A percentile compares a stretch with the other conserved stretches of the same genome.
Evolutionary conservation across 163 green algal genomes (phyloP).

Genomic region (Picocystis sp.): DNA sequence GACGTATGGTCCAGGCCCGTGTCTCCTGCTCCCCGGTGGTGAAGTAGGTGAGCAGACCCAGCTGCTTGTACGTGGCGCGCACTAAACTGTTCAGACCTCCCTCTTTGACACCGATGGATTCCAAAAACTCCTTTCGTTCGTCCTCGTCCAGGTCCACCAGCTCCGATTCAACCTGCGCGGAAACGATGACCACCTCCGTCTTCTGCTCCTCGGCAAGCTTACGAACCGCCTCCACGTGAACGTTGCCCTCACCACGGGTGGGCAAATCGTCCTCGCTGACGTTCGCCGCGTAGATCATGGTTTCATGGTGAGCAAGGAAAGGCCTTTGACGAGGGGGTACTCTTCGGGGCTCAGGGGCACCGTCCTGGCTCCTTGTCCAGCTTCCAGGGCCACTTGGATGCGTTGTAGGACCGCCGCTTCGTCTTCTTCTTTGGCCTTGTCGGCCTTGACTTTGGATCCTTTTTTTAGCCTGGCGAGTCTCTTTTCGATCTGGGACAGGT

Average conservation of each 20-base stretch:
- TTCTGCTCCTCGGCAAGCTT: slow-evolving; percentile 36
- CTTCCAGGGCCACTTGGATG: slow-evolving; percentile 17
- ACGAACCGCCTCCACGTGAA: slow-evolving; percentile 50
- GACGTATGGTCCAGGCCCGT: slow-evolving; percentile 75
- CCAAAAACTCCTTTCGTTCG: slow-evolving; percentile 78
- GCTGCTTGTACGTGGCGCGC: slow-evolving; percentile 53
- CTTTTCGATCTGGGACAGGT: slow-evolving; percentile 75
- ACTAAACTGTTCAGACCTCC: slow-evolving; percentile 63
- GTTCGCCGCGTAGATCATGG: slow-evolving; percentile 87
- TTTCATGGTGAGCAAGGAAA: slow-evolving; percentile 88
- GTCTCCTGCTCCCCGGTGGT: slow-evolving; percentile 93
- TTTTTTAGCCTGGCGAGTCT: slow-evolving; percentile 53
- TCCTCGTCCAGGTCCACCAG: slow-evolving; percentile 80
- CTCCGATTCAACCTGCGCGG: slow-evolving; percentile 84
- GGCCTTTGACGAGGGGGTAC: slow-evolving; percentile 35
- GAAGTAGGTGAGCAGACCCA: slow-evolving; percentile 92
- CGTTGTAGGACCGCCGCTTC: slow-evolving; percentile 23
- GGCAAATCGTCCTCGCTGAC: slow-evolving; percentile 81
- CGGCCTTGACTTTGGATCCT: slow-evolving; percentile 8
- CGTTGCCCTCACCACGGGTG: slow-evolving; percentile 51
- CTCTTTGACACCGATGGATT: slow-evolving; percentile 63
- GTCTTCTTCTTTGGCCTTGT: slow-evolving; percentile 29
- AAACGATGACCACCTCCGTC: slow-evolving; percentile 67
- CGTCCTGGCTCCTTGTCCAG: slow-evolving; percentile 41
- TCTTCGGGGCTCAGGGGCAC: slow-evolving; percentile 66